A percentile compares a stretch with the other conserved stretches of the same genome.
These are phyloP conservation scores for Globisporangium megalacanthum DNA, from an alignment of 352 stramenopile species.

Conservation along the genomic window DNA sequence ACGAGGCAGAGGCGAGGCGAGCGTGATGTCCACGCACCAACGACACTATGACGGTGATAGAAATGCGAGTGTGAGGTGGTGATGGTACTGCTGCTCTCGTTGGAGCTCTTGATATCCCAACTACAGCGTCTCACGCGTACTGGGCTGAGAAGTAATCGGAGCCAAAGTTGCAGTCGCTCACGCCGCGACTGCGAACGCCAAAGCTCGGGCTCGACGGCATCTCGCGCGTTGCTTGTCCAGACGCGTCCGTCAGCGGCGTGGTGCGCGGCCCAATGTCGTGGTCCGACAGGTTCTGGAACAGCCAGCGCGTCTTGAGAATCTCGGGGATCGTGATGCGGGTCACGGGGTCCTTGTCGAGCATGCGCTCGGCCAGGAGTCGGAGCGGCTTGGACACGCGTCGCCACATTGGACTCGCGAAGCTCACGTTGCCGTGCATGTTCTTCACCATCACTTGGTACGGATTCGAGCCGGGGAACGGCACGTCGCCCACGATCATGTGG, in stretches of 20 bases:
- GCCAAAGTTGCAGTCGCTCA: conserved; percentile 6
- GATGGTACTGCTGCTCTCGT: neutral
- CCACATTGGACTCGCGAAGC: conserved; percentile 35
- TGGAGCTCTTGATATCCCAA: neutral
- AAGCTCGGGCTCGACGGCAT: neutral
- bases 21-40: neutral
- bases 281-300: conserved; percentile 25
- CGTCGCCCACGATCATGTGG: conserved; percentile 49
- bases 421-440: conserved; percentile 57
- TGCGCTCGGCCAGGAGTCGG: conserved; percentile 28
- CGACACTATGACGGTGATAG: neutral
- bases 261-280: conserved; percentile 2
- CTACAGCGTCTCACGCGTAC: conserved; percentile 4
- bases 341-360: conserved; percentile 47
- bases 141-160: conserved; percentile 8
- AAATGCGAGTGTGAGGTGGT: neutral
- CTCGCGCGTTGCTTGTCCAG: neutral
- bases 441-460: conserved; percentile 50
- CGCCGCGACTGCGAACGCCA: neutral
- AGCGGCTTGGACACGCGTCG: conserved; percentile 27
- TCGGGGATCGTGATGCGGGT: conserved; percentile 45
- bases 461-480: conserved; percentile 38
- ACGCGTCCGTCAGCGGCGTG: neutral
- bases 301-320: conserved; percentile 48
- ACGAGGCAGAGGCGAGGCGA: conserved; percentile 1